These are phyloP conservation scores for Conticribra guillardii DNA, from an alignment of 108 stramenopile species.

Conservation along the genomic window DNA sequence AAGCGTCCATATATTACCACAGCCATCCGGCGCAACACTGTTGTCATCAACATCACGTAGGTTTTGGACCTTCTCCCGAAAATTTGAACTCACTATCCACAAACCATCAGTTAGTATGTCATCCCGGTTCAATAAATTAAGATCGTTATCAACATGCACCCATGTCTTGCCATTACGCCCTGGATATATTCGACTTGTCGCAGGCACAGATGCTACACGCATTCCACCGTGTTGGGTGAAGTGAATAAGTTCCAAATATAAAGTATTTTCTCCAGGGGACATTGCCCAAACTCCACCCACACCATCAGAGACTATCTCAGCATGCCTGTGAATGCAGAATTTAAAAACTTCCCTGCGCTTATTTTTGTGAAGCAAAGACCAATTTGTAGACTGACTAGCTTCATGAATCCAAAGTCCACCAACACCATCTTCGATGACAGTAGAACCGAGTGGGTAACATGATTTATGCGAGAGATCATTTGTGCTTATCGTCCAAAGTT, in stretches of 20 bases:
- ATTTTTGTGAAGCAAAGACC: background rate
- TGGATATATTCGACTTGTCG: background rate
- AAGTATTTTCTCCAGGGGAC: background rate
- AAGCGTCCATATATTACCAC: background rate
- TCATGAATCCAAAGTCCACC: background rate
- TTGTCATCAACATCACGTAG: background rate
- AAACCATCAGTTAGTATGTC: background rate
- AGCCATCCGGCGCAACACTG: background rate
- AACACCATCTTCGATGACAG: background rate
- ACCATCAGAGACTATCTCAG: background rate
- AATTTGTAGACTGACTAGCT: background rate
- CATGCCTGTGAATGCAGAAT: background rate
- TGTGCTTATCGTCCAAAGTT: background rate
- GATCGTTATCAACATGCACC: background rate
- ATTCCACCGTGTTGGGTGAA: background rate
- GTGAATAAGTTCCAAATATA: background rate
- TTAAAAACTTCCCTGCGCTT: background rate
- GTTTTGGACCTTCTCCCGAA: background rate
- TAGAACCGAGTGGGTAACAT: background rate
- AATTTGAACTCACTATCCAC: background rate
- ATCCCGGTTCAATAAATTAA: background rate
- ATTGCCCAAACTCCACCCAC: background rate
- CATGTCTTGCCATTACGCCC: background rate
- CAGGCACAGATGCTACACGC: background rate
- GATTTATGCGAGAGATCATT: background rate